Base-by-base conservation (phyloP, 2,329 filamentous ascomycete genomes). In the Trichoderma sp. region DNA sequence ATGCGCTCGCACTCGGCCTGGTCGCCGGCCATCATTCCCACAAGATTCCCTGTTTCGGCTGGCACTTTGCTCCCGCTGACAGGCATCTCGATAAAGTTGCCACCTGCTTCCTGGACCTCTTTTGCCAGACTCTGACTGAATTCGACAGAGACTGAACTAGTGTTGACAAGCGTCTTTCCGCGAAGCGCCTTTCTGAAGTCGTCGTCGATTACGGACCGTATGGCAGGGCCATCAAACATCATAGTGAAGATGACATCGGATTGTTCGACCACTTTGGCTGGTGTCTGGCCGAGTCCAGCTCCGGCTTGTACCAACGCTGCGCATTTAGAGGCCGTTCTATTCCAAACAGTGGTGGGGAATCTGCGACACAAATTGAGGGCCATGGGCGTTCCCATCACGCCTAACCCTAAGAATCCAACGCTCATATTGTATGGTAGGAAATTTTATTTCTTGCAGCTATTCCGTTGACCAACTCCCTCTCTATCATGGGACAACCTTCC, bases 21-120 rank as follows among this genome's bases (percentile, higher is more conserved):
- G 38, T 82, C 80, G 6, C 82, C 82, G 14, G 81, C 82, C 53
- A 84, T 78, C 78, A 84, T 81, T 41, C 81, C 82, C 24, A 84
- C 81, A 8, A 83, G 79, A n/a, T 76, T 66, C 3, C 82, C 82
- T 62, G 80, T 77, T 73, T 83, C 82, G 1, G 82, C 83, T 1
- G 82, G 83, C 1, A 82, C 75, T 59, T 80, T 81, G 78, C 82
- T 82, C 7, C 82, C 83, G 67, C 82, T 83, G 38, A 83, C 82
- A 3, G 82, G 82, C 82, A 83, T 83, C 71, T 83, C 82, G 53
- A 84, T 72, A 31, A 80, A 84, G 3, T 79, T 62, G 1, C 82
- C 82, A 1, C 82, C 81, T 3, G 79, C 80, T 2, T 64, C 31
- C 6, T 67, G 63, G 4, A 82, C 78, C 27, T 80, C 72, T 18